Evolutionary conservation across 495 filamentous ascomycete species (phyloP), one percentile per base, ranked within the genome.

Genomic region (Bombardia bombarda): DNA sequence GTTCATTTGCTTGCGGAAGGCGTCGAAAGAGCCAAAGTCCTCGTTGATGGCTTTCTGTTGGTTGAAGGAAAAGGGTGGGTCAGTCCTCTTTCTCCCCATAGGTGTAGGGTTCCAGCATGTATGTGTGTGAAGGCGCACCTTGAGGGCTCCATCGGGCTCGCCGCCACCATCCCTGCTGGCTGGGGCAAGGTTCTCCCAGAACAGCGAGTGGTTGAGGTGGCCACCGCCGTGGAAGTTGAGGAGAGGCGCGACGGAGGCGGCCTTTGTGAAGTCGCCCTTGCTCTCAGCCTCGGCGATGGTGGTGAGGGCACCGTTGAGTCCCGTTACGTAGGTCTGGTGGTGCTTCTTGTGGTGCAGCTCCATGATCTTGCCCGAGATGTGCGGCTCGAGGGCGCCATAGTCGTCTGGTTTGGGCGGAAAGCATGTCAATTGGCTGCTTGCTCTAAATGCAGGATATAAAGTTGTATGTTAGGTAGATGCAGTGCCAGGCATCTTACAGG

Each of bases 221-320:
- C 90, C 90, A 52, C 89, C 90, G 40, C 93, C 92, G 69, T 98
- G 79, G 78, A 98, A 98, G 76, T 93, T 97, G 71, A 98, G 82
- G 43, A 86, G 61, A 0, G 90, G 84, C 57, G 90, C 87, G 32
- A 93, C 67, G 7, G 84, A 75, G 53, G 95, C 90, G 51, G 88
- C 83, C 28, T 80, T 70, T 25, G 76, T 57, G 46, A 80, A 72
- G 65, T 87, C 74, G 34, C 71, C 65, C 48, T 69, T 73, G 24
- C 60, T 55, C 53, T 77, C 63, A 23, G 83, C 83, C 32, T 74
- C 71, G 26, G 57, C 68, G 33, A 86, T 70, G 49, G 80, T 74
- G 51, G 84, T 78, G 24, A 72, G 55, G 9, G 75, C 75, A 30
- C 68, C 66, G 66, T 88, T 88, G 58, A 81, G 75, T 32, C 76